Evolutionary conservation across 768 basidiomycete species (phyloP).

Genomic region (Chiua virens): DNA sequence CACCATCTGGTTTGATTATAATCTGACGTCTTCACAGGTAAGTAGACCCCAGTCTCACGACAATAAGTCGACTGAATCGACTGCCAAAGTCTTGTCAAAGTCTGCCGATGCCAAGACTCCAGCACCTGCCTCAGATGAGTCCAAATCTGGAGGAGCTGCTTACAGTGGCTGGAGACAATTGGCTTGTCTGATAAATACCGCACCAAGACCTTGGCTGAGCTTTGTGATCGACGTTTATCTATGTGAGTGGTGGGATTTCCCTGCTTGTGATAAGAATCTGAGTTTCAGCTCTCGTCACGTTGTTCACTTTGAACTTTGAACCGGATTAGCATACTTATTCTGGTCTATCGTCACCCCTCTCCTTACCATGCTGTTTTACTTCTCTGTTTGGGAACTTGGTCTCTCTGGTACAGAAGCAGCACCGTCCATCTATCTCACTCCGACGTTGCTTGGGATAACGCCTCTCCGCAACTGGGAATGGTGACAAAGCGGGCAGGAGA

Average conservation of each 20-base stretch:
- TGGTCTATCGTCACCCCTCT: slow-evolving; percentile 84
- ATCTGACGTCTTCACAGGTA: slow-evolving; percentile 22
- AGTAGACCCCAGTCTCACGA: slow-evolving; percentile 18
- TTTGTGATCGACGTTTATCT: slow-evolving; percentile 54
- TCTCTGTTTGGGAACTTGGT: slow-evolving; percentile 88
- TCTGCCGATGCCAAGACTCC: not conserved
- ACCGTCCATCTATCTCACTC: slow-evolving; percentile 69
- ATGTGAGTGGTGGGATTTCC: slow-evolving; percentile 38
- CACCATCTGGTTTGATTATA: slow-evolving; percentile 36
- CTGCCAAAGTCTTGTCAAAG: not conserved
- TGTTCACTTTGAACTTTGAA: not conserved
- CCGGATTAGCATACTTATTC: slow-evolving; percentile 63
- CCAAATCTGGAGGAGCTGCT: not conserved
- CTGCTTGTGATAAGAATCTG: not conserved
- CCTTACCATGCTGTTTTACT: slow-evolving; percentile 83
- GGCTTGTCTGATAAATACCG: not conserved
- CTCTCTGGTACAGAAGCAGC: slow-evolving; percentile 82
- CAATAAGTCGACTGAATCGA: not conserved
- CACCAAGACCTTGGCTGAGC: slow-evolving; percentile 22
- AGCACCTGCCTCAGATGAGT: not conserved
- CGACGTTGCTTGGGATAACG: slow-evolving; percentile 53
- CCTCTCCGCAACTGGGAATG: slow-evolving; percentile 42
- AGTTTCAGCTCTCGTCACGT: not conserved
- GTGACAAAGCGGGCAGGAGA: slow-evolving; percentile 44
- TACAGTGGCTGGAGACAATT: not conserved